A percentile compares a stretch with the other conserved stretches of the same genome.
Conservation (phyloP, 345 rosid species). For the Gossypium mustelinum region DNA sequence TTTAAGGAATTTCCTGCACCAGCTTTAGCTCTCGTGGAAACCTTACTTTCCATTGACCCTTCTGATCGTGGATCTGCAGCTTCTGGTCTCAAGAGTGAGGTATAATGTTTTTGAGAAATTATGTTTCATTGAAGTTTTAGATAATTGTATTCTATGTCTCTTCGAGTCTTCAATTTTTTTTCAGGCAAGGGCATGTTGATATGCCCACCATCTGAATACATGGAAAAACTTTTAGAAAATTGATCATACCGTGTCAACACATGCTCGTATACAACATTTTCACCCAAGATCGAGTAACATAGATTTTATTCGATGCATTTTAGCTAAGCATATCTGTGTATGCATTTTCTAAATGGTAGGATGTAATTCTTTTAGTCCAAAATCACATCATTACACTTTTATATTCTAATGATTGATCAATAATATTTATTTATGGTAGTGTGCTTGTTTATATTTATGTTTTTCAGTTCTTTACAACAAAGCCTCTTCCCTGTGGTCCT, state of each 20-base stretch:
- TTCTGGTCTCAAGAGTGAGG: slow-evolving; percentile 81
- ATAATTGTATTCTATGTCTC: neutral
- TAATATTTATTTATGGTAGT: neutral
- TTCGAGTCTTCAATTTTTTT: neutral
- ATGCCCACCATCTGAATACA: neutral
- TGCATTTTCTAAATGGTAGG: neutral
- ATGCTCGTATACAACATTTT: neutral
- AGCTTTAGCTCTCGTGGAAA: slow-evolving; percentile 83
- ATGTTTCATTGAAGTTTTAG: neutral
- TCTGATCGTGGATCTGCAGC: slow-evolving; percentile 86
- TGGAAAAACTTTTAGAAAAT: neutral
- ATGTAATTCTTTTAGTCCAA: neutral
- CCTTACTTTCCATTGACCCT: slow-evolving; percentile 82
- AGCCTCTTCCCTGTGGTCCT: slow-evolving; percentile 91
- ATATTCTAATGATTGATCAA: neutral
- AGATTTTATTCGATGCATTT: neutral
- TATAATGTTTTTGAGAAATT: slow-evolving; percentile 28
- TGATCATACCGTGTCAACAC: neutral
- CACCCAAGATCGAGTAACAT: neutral
- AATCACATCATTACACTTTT: neutral
- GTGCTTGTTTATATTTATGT: slow-evolving; percentile 21
- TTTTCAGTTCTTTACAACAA: slow-evolving; percentile 70
- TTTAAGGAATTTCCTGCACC: slow-evolving; percentile 90
- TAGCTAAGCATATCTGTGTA: neutral
- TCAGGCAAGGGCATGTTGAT: neutral